A percentile compares a stretch with the other conserved stretches of the same genome.
phyloP scores from a whole-genome alignment of 495 filamentous ascomycete genomes.

The Aspergillus steynii region DNA sequence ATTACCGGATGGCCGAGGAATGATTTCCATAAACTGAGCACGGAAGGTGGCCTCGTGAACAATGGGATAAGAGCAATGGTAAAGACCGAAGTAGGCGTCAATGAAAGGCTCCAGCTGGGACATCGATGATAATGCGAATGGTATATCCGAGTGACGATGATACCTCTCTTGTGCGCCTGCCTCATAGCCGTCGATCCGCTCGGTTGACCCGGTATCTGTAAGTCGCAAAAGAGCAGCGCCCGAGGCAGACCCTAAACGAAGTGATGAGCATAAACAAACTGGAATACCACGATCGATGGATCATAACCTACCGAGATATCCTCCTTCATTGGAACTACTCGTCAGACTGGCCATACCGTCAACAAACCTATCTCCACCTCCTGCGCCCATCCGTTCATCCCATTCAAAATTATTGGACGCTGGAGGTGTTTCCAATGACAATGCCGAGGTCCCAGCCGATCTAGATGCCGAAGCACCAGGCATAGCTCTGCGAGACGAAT shows the following conservation, averaged over 20 bases:
- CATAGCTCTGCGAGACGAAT: neutral
- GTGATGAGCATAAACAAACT: too few species aligned
- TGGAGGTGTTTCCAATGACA: slow-evolving; percentile 14
- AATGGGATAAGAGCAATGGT: slow-evolving; percentile 23
- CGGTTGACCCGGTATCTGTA: slow-evolving; percentile 11
- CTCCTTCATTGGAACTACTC: slow-evolving; percentile 17
- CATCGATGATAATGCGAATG: slow-evolving; percentile 11
- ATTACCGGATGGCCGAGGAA: slow-evolving; percentile 18
- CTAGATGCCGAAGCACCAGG: neutral
- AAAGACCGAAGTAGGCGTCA: slow-evolving; percentile 22
- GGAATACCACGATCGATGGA: too few species aligned
- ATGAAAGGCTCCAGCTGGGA: slow-evolving; percentile 6
- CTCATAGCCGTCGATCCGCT: neutral
- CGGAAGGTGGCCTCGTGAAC: slow-evolving; percentile 26
- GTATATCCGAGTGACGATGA: slow-evolving; percentile 2
- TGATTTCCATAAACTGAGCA: slow-evolving; percentile 23
- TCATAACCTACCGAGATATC: slow-evolving; percentile 16
- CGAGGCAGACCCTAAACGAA: slow-evolving; percentile 17
- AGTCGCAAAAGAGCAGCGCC: slow-evolving; percentile 18
- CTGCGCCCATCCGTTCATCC: slow-evolving; percentile 17
- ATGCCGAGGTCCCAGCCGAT: neutral
- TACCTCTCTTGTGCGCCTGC: neutral
- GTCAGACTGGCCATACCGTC: slow-evolving; percentile 26
- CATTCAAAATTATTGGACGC: slow-evolving; percentile 18
- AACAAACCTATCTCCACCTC: slow-evolving; percentile 14